Percentiles rank a stretch among this genome's conserved stretches.
Evolutionary conservation across 371 early-diverging fungal genomes (phyloP).

Genomic region (Mucor indicus): DNA sequence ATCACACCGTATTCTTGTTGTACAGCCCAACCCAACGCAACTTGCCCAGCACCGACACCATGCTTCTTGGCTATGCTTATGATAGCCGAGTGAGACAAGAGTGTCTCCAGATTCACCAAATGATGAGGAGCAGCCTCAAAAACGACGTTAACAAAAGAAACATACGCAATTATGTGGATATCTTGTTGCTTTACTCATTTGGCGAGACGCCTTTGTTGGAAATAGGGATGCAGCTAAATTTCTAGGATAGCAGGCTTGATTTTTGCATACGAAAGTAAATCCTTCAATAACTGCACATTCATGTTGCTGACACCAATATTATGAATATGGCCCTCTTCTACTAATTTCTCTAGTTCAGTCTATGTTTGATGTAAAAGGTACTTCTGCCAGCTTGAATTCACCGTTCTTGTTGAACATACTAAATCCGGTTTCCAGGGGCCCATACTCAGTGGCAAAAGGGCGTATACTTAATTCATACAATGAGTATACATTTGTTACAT

Average conservation of each 20-base stretch:
- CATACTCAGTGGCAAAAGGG: conserved; percentile 21
- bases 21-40: conserved; percentile 56
- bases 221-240: conserved; percentile 67
- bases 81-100: conserved; percentile 31
- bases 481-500: too few species aligned
- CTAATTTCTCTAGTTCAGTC: conserved; percentile 29
- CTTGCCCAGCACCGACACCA: conserved; percentile 1
- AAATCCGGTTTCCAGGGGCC: conserved; percentile 24
- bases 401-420: background rate
- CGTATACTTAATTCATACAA: conserved; percentile 14
- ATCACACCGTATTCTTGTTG: conserved; percentile 55
- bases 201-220: conserved; percentile 54
- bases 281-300: conserved; percentile 40
- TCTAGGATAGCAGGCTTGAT: conserved; percentile 54
- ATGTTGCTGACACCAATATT: conserved; percentile 61
- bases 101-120: conserved; percentile 26
- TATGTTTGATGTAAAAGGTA: conserved; percentile 44
- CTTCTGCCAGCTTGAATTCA: conserved; percentile 27
- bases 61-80: conserved; percentile 19
- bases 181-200: too few species aligned
- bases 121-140: conserved; percentile 50
- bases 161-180: too few species aligned
- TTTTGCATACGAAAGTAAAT: conserved; percentile 47
- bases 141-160: conserved; percentile 29
- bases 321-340: conserved; percentile 20